phyloP scores from a whole-genome alignment of 2,329 filamentous ascomycete genomes.

The Fusarium tupiense region DNA sequence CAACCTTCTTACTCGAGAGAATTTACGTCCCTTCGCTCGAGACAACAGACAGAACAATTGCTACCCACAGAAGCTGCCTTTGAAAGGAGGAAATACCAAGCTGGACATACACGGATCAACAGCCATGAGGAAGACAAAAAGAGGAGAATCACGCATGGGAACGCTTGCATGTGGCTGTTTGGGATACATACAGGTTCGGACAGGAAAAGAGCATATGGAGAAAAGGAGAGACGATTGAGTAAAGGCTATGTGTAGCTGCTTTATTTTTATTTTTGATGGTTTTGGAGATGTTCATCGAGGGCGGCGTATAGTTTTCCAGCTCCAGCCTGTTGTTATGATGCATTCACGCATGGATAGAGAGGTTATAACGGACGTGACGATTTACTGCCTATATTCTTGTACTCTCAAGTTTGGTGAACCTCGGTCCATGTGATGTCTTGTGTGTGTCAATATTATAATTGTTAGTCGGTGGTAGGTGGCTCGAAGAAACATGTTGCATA shows the following conservation, averaged over 20 bases:
- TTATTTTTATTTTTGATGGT: slow-evolving; percentile 3
- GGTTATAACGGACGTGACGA: slow-evolving; percentile 37
- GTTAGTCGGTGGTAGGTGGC: not conserved
- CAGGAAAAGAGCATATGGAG: slow-evolving; percentile 27
- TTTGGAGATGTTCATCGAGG: slow-evolving; percentile 24
- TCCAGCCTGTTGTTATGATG: slow-evolving; percentile 27
- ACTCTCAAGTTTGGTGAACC: not conserved
- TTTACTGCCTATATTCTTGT: slow-evolving; percentile 16
- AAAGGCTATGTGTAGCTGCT: slow-evolving; percentile 6
- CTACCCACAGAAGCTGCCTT: slow-evolving; percentile 6
- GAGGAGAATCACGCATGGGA: slow-evolving; percentile 15
- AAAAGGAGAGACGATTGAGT: slow-evolving; percentile 29
- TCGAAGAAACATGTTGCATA: not conserved
- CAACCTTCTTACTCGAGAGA: slow-evolving; percentile 25
- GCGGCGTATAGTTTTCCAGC: slow-evolving; percentile 24
- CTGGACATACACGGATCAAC: slow-evolving; percentile 28
- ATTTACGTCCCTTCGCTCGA: slow-evolving; percentile 37
- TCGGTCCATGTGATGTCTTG: not conserved
- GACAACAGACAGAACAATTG: not conserved
- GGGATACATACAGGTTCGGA: slow-evolving; percentile 39
- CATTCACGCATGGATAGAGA: slow-evolving; percentile 35
- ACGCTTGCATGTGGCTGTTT: slow-evolving; percentile 16
- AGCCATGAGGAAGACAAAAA: slow-evolving; percentile 25
- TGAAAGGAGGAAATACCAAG: slow-evolving; percentile 26
- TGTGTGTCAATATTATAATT: not conserved